A percentile compares a stretch with the other conserved stretches of the same genome.
phyloP scores from a whole-genome alignment of 2,329 filamentous ascomycete genomes.

The Camillea tinctor region DNA sequence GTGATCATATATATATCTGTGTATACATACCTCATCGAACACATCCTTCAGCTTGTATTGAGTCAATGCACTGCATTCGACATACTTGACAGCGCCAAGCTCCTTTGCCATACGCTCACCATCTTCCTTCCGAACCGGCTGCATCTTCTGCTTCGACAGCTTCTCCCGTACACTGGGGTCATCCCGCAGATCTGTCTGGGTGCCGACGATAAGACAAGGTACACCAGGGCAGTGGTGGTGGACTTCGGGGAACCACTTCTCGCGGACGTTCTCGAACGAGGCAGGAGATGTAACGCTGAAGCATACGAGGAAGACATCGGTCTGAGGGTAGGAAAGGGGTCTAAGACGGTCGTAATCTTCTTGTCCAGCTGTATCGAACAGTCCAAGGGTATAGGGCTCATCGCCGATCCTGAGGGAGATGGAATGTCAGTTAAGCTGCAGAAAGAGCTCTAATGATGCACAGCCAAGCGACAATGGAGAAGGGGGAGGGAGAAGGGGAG shows the following conservation, averaged over 20 bases:
- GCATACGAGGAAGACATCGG: conserved; percentile 97
- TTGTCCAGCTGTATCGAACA: conserved; percentile 98
- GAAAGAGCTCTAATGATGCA: neutral
- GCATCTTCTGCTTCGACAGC: conserved; percentile 93
- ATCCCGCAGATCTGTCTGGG: conserved; percentile 93
- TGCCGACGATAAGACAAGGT: conserved; percentile 95
- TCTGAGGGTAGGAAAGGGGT: conserved; percentile 95
- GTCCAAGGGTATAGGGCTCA: conserved; percentile 93
- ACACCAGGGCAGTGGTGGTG: conserved; percentile 98
- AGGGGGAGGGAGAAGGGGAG: neutral
- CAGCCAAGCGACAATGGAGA: neutral
- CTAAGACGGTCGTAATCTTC: conserved; percentile 98
- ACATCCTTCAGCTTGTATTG: conserved; percentile 99
- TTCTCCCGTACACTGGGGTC: conserved; percentile 87
- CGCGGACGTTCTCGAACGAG: conserved; percentile 97
- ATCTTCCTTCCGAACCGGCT: conserved; percentile 85
- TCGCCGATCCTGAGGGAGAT: conserved; percentile 79
- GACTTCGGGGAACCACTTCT: conserved; percentile 99
- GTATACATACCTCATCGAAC: conserved; percentile 82
- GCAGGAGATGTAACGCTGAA: conserved; percentile 97
- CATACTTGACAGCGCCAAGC: conserved; percentile 96
- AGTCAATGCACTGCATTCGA: conserved; percentile 96
- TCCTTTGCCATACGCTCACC: conserved; percentile 97
- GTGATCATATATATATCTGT: neutral
- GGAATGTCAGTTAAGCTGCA: neutral